Evolutionary conservation across 2,329 filamentous ascomycete genomes (phyloP), one percentile per base, ranked within the genome.

Genomic region (Acarospora socialis): DNA sequence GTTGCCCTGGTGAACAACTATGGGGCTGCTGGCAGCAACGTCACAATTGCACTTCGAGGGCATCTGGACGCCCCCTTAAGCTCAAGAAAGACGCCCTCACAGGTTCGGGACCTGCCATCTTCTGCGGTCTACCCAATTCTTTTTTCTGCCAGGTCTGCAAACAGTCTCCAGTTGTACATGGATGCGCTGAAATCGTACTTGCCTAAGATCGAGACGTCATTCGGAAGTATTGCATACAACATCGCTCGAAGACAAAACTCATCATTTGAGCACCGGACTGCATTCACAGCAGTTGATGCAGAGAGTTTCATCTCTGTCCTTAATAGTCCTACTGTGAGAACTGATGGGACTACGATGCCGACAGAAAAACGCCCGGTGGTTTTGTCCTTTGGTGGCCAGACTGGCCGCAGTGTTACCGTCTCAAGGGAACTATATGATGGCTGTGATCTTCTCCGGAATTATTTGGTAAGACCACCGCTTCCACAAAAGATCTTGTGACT

Each of bases 1-100:
- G 32, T 45, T 3, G 53, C 3, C n/a, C n/a, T n/a, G n/a, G 37
- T 59, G 16, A 59, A 54, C 35, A 57, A 46, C 25, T 57, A 55
- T 21, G 55, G 55, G 5, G 55, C 55, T 2, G 44, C 52, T 4
- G 55, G 55, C 1, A 49, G 44, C 21, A 58, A 58, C 25, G 44
- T 49, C 3, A 44, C 51, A 10, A 14, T 54, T 7, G 19, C 50
- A 5, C 37, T 44, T 32, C 38, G 42, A 10, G 40, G 45, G 26
- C 35, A 33, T 8, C 23, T 18, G 14, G 20, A 41, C 13, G 16
- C 12, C 23, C 12, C 30, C 5, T 26, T 14, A 14, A 19, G 10
- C 28, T 24, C 22, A 26, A 28, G 21, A 9, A 36, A 20, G 22
- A 24, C 7, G 10, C 16, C 16, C 15, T 29, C 33, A 23, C n/a